A percentile compares a stretch with the other conserved stretches of the same genome.
Evolutionary conservation across 225 moss, liverwort and hornwort species (phyloP).

Genomic region (Takakia lepidozioides): DNA sequence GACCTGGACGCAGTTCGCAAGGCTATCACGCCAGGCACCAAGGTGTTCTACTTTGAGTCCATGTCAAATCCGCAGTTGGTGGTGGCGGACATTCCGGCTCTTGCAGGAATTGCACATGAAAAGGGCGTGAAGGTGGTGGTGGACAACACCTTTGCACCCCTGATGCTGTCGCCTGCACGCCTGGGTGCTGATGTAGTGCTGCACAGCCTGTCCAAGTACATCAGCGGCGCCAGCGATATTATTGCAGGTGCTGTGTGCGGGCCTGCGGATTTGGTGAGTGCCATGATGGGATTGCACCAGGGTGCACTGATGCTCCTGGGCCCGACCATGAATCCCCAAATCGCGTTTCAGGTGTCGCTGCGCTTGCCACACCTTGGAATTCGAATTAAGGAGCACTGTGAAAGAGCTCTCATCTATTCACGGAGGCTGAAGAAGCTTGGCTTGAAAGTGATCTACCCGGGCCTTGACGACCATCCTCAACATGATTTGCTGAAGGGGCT

Average conservation of each 20-base stretch:
- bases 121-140: constrained; percentile 39
- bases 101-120: constrained; percentile 46
- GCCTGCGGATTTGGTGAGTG: constrained; percentile 33
- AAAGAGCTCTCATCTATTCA: constrained; percentile 41
- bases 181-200: constrained; percentile 59
- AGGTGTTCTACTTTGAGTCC: constrained; percentile 55
- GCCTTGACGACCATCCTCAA: constrained; percentile 57
- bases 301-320: constrained; percentile 60
- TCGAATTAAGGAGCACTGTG: constrained; percentile 63
- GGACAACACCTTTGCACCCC: constrained; percentile 60
- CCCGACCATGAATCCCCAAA: constrained; percentile 60
- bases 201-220: constrained; percentile 58
- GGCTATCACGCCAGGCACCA: constrained; percentile 43
- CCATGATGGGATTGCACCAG: constrained; percentile 62
- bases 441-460: constrained; percentile 56
- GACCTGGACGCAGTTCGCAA: constrained; percentile 20
- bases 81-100: constrained; percentile 48
- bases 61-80: constrained; percentile 56
- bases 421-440: constrained; percentile 41
- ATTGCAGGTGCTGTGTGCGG: constrained; percentile 63
- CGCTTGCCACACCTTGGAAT: constrained; percentile 50
- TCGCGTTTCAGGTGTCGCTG: constrained; percentile 44
- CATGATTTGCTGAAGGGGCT: constrained; percentile 39
- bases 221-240: constrained; percentile 59
- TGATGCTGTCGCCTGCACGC: constrained; percentile 47